These are phyloP conservation scores for Hygrocybe coccinea DNA, from an alignment of 768 basidiomycete species.

Conservation along the genomic window DNA sequence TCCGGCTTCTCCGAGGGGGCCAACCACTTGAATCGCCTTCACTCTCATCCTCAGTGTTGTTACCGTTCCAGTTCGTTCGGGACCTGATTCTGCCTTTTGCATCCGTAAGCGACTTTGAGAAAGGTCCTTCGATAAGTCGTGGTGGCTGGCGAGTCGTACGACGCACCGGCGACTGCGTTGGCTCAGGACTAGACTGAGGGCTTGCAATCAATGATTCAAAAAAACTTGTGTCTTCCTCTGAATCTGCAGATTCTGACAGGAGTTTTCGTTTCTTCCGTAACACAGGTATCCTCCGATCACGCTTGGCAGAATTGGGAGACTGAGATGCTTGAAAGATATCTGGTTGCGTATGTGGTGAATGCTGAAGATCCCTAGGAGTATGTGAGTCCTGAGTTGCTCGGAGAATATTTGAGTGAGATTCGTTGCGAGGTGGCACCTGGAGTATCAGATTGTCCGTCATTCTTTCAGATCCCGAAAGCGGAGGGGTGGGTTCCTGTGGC, in stretches of 20 bases:
- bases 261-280: neutral
- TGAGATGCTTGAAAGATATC: too few relatives aligned
- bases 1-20: neutral
- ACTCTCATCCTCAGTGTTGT: neutral
- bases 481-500: too few relatives aligned
- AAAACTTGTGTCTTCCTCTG: neutral
- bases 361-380: too few relatives aligned
- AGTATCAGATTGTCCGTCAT: too few relatives aligned
- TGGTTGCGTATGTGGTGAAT: too few relatives aligned
- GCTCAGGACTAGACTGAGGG: neutral
- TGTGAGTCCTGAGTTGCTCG: too few relatives aligned
- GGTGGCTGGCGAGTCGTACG: constrained; percentile 7
- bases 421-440: too few relatives aligned
- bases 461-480: too few relatives aligned
- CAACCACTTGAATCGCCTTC: neutral
- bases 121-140: constrained; percentile 28
- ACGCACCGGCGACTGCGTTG: neutral
- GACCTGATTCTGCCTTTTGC: constrained; percentile 7
- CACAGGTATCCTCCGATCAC: too few relatives aligned
- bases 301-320: too few relatives aligned
- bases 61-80: constrained; percentile 5
- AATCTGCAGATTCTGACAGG: neutral
- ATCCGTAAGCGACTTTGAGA: constrained; percentile 22
- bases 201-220: neutral
- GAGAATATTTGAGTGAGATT: too few relatives aligned